A percentile compares a stretch with the other conserved stretches of the same genome.
Evolutionary conservation across 176 grass and related monocot species (phyloP).

Genomic region (Cocos nucifera): DNA sequence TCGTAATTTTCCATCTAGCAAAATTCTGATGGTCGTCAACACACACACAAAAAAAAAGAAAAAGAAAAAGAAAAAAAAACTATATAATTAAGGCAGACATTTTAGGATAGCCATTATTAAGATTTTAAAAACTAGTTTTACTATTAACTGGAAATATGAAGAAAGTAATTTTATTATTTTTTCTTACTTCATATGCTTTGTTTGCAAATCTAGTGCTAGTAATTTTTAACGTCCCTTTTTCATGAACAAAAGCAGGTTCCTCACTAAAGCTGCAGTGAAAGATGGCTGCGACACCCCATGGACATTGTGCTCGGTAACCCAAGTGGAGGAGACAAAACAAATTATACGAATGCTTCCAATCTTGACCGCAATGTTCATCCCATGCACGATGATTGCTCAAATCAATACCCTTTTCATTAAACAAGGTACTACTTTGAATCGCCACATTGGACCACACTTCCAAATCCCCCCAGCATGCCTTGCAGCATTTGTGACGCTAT

Average conservation of each 20-base stretch:
- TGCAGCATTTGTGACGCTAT: slow-evolving; percentile 38
- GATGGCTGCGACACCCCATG: slow-evolving; percentile 6
- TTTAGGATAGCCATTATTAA: no score
- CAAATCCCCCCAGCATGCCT: slow-evolving; percentile 54
- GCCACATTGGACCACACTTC: slow-evolving; percentile 38
- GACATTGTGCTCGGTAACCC: slow-evolving; percentile 41
- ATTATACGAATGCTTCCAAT: slow-evolving; percentile 52
- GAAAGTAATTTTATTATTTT: no score
- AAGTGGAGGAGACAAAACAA: slow-evolving; percentile 80
- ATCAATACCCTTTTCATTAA: slow-evolving; percentile 60
- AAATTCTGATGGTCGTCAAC: no score
- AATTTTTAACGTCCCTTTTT: no score
- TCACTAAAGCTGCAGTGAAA: slow-evolving; percentile 59
- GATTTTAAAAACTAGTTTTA: no score
- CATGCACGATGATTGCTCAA: slow-evolving; percentile 63
- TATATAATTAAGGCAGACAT: no score
- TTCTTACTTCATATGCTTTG: no score
- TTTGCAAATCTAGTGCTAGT: no score
- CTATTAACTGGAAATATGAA: no score
- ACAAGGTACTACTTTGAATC: slow-evolving; percentile 61
- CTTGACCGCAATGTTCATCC: slow-evolving; percentile 48
- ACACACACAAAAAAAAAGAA: no score
- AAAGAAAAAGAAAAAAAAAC: no score
- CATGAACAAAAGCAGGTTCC: slow-evolving; percentile 30
- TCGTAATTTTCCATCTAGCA: no score